These are phyloP conservation scores for Penicillium bialowiezense DNA, from an alignment of 495 filamentous ascomycete species.

Conservation along the genomic window DNA sequence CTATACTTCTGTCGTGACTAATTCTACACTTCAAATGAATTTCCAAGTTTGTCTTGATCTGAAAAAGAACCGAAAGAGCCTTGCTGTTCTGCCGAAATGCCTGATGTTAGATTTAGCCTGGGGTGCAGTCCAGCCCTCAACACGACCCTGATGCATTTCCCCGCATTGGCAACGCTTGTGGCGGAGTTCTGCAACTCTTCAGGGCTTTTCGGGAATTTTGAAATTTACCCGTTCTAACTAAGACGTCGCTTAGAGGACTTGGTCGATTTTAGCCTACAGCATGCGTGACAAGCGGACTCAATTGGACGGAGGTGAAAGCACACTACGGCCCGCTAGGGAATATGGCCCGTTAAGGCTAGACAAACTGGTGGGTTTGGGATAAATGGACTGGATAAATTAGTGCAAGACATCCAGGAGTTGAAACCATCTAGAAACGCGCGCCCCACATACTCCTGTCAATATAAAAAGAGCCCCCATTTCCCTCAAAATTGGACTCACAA, in stretches of 20 bases:
- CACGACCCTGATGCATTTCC: conserved; percentile 2
- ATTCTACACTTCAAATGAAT: too few relatives aligned
- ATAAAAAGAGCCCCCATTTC: conserved; percentile 1
- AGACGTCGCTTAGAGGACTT: background rate
- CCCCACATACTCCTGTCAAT: background rate
- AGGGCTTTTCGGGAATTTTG: background rate
- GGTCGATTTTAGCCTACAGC: background rate
- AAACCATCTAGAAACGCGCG: background rate
- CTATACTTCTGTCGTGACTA: too few relatives aligned
- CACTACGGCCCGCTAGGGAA: background rate
- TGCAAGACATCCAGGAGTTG: background rate
- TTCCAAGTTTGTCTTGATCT: too few relatives aligned
- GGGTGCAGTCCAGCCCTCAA: background rate
- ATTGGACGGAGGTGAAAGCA: background rate
- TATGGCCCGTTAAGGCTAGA: background rate
- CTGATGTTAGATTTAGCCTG: conserved; percentile 3
- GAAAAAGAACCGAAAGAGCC: too few relatives aligned
- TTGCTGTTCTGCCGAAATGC: background rate
- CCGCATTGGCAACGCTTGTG: conserved; percentile 4
- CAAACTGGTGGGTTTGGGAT: background rate
- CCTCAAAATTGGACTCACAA: background rate
- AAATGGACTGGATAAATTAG: conserved; percentile 8
- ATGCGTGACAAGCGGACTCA: background rate
- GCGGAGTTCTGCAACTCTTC: background rate
- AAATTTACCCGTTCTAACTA: background rate